Conservation (phyloP, 768 basidiomycete genomes). For the Hygrophorus russula region DNA sequence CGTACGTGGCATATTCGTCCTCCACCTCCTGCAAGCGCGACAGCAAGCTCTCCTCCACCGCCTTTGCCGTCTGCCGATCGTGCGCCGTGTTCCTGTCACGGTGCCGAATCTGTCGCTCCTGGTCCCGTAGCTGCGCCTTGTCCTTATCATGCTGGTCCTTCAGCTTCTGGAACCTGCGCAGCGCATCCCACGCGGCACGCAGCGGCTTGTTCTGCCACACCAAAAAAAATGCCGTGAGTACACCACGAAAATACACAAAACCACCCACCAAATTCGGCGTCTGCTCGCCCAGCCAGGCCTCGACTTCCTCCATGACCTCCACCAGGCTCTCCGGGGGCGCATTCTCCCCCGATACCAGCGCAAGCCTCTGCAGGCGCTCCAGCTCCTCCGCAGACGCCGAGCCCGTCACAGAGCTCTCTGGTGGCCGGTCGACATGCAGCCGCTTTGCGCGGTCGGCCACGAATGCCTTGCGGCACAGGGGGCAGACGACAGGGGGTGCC, state of each 20-base stretch:
- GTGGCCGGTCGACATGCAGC: slow-evolving; percentile 49
- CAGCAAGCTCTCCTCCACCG: slow-evolving; percentile 24
- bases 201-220: not conserved
- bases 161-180: slow-evolving; percentile 27
- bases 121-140: slow-evolving; percentile 18
- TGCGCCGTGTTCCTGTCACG: slow-evolving; percentile 16
- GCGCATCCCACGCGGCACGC: slow-evolving; percentile 16
- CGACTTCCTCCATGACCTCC: slow-evolving; percentile 34
- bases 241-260: not conserved
- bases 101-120: slow-evolving; percentile 19
- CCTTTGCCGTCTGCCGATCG: slow-evolving; percentile 24
- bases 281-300: slow-evolving; percentile 36
- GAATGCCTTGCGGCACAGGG: slow-evolving; percentile 57
- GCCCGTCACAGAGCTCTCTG: slow-evolving; percentile 1
- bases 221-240: not conserved
- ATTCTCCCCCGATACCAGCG: slow-evolving; percentile 25
- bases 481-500: slow-evolving; percentile 38
- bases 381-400: slow-evolving; percentile 23
- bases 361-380: slow-evolving; percentile 26
- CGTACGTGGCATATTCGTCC: slow-evolving; percentile 11
- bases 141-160: slow-evolving; percentile 22
- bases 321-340: slow-evolving; percentile 22
- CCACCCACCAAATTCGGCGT: not conserved
- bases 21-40: slow-evolving; percentile 21
- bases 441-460: slow-evolving; percentile 47